These are phyloP conservation scores for Catharanthus roseus DNA, from an alignment of 257 asterid genomes.

Conservation along the genomic window DNA sequence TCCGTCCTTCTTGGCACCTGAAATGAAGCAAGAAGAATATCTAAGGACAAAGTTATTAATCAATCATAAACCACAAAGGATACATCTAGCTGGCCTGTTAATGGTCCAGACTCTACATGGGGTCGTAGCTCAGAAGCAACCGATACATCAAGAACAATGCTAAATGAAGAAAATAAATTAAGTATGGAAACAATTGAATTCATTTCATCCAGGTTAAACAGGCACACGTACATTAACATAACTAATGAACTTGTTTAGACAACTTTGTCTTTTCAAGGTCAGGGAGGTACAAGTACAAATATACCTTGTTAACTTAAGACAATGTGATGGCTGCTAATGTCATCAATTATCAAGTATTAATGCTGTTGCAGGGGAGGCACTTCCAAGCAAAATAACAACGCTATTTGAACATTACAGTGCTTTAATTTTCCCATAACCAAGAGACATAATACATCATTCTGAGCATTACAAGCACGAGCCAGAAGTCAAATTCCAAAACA, in stretches of 20 bases:
- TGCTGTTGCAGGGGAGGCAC: neutral
- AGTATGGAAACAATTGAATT: neutral
- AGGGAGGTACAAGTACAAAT: neutral
- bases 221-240: neutral
- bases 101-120: neutral
- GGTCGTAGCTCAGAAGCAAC: too few species aligned
- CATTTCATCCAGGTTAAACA: neutral
- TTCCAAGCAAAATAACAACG: neutral
- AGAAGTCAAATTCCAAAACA: neutral
- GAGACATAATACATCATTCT: neutral
- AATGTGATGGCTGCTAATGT: neutral
- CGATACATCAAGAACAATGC: too few species aligned
- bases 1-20: conserved; percentile 88
- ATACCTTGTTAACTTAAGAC: neutral
- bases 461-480: neutral
- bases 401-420: neutral
- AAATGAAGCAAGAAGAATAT: conserved; percentile 10
- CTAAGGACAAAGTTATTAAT: too few species aligned
- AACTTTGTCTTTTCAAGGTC: neutral
- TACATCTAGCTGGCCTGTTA: neutral
- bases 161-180: neutral
- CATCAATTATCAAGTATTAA: neutral
- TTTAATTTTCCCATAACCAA: neutral
- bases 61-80: neutral
- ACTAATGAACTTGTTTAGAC: neutral